Base-by-base conservation (phyloP, 257 asterid genomes). In the Datura wrightii region DNA sequence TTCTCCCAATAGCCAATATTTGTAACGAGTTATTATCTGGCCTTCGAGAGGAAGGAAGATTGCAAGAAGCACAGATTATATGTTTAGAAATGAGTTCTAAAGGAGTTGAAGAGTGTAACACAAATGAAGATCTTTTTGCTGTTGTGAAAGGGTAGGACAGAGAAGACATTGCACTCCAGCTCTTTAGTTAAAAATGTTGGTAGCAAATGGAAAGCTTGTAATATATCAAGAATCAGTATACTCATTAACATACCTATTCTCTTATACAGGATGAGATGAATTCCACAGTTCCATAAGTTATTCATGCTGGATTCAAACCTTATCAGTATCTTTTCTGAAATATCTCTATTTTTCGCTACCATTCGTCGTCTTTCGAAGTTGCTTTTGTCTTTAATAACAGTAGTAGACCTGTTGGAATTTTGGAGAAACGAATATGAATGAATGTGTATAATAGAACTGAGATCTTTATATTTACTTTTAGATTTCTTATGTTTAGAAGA, bases 61-160 rank as follows among this genome's bases (percentile, higher is more conserved):
- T 86, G 42, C 24, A 88, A 70, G 93, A 92, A 89, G 94, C 85
- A 8, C 87, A 88, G 70, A 92, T 85, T 50, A 63, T 92, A 60
- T 87, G 90, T 92, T 88, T 90, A 48, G 94, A 95, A 84, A 91
- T 92, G 96, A 87, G 92, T 86, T 86, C 88, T 42, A 91, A 91
- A 87, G 97, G 98, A 90, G 59, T 93, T 79, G 82, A 60, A 79
- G 87, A 79, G 37, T 37, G 84, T 79, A 74, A 84, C 74, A 42
- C 39, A 59, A 55, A 16, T 72, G 90, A 88, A 83, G 92, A 87
- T 76, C 79, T 80, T 87, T 79, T 89, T 65, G 88, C 84, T 53
- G 83, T 82, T 86, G 86, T 82, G 42, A 79, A 52, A 79, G 14
- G 76, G 79, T 88, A 87, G 86, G 74, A 36, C 31, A 4, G 59